A percentile compares a stretch with the other conserved stretches of the same genome.
Evolutionary conservation across 306 rosid species (phyloP).

Genomic region (Neltuma alba): DNA sequence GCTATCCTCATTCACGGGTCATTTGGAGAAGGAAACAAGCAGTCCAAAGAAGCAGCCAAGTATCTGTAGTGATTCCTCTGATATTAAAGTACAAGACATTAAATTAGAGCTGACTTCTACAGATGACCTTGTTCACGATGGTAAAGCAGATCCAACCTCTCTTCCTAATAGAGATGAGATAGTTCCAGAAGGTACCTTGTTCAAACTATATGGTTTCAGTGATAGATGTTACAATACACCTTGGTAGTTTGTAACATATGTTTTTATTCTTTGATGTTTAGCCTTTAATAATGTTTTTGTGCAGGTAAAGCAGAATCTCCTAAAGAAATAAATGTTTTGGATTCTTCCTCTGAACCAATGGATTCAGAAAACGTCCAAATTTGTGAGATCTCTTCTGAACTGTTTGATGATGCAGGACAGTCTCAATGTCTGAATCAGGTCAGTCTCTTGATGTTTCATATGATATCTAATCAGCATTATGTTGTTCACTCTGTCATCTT

Average conservation of each 20-base stretch:
- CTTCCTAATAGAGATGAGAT: slow-evolving; percentile 45
- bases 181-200: slow-evolving; percentile 62
- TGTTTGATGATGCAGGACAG: slow-evolving; percentile 39
- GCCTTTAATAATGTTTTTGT: slow-evolving; percentile 32
- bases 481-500: background rate
- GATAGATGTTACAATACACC: slow-evolving; percentile 1
- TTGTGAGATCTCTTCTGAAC: slow-evolving; percentile 42
- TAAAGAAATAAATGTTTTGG: slow-evolving; percentile 45
- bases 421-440: slow-evolving; percentile 61
- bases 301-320: slow-evolving; percentile 55
- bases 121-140: slow-evolving; percentile 36
- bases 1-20: slow-evolving; percentile 36
- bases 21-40: slow-evolving; percentile 45
- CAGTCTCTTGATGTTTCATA: slow-evolving; percentile 31
- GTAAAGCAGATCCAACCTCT: slow-evolving; percentile 41
- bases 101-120: slow-evolving; percentile 39
- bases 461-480: background rate
- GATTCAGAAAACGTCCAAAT: slow-evolving; percentile 45
- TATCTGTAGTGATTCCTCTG: slow-evolving; percentile 45
- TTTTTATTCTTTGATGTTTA: slow-evolving; percentile 29
- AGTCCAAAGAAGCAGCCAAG: slow-evolving; percentile 42
- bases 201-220: slow-evolving; percentile 29
- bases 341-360: slow-evolving; percentile 51
- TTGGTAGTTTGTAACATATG: background rate
- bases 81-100: slow-evolving; percentile 45